Base-by-base conservation (phyloP, 23 red algal species). In the Pyropia yezoensis region DNA sequence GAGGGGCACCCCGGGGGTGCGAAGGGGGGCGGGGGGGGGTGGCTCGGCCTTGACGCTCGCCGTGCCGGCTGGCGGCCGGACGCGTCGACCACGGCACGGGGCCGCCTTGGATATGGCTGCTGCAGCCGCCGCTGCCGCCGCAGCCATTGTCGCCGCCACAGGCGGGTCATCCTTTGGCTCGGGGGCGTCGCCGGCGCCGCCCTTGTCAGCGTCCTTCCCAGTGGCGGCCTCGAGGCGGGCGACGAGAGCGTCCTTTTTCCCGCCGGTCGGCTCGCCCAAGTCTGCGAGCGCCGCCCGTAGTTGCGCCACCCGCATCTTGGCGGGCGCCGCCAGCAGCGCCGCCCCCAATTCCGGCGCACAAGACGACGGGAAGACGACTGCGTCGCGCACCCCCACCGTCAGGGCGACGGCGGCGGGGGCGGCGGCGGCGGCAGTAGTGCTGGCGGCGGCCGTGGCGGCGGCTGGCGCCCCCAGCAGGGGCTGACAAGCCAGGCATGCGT, bases 401-500 rank as follows among this genome's bases (percentile, higher is more conserved):
- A n/a, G 30, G 6, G 30, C 6, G 30, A 6, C 30, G 30, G 30
- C 30, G 6, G 30, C 30, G 30, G 30, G 30, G 6, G 30, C 6
- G 30, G 30, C 30, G 30, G 30, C 30, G 6, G 30, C 30, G 30
- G 30, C 6, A 6, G 30, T 6, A 33, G 30, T 6, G 30, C 3
- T 6, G 30, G 30, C 30, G 6, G 30, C 30, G 30, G 30, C 30
- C 2, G 39, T 8, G 0, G 39, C 39, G 6, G 39, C 11, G 6
- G 39, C 39, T 13, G 39, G 6, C 55, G 55, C 12, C 55, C 32
- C 61, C 2, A 32, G 27, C 32, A 2, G 18, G 7, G 67, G 67
- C 54, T 71, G 67, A 34, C 67, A 71, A 0, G 47, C 54, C 24
- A 30, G 24, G 54, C 67, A 71, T 14, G 67, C 67, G 50, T 71